phyloP scores from a whole-genome alignment of 2,329 filamentous ascomycete genomes.

The Aspergillus brunneoviolaceus region DNA sequence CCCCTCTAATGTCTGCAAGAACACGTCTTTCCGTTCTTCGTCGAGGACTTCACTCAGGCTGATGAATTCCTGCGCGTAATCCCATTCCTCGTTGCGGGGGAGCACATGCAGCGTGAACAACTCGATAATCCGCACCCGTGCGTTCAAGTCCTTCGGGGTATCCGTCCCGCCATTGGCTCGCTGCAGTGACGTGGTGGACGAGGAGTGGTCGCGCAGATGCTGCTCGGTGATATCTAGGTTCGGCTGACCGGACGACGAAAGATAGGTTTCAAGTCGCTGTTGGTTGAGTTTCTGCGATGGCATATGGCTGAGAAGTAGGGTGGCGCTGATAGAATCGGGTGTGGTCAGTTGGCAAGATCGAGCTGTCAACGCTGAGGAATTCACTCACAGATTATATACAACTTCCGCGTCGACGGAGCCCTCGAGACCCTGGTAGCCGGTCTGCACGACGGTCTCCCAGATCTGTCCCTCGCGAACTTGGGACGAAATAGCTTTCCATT shows the following conservation, averaged over 20 bases:
- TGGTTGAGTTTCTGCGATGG: slow-evolving; percentile 81
- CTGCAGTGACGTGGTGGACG: slow-evolving; percentile 32
- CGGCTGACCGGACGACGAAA: slow-evolving; percentile 72
- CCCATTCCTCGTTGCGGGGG: slow-evolving; percentile 92
- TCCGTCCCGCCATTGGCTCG: slow-evolving; percentile 63
- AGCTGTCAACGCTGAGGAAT: slow-evolving; percentile 1
- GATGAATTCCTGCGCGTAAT: slow-evolving; percentile 91
- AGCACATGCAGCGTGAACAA: slow-evolving; percentile 93
- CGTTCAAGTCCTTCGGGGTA: slow-evolving; percentile 79
- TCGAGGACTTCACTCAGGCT: slow-evolving; percentile 81
- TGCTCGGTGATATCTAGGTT: slow-evolving; percentile 69
- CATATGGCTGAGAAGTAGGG: slow-evolving; percentile 85
- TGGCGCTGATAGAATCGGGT: slow-evolving; percentile 61
- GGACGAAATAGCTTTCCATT: slow-evolving; percentile 77
- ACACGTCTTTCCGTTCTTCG: slow-evolving; percentile 85
- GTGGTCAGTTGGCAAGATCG: background rate
- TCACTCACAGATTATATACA: slow-evolving; percentile 57
- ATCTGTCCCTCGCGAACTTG: slow-evolving; percentile 85
- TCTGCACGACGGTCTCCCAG: slow-evolving; percentile 90
- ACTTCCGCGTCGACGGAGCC: slow-evolving; percentile 93
- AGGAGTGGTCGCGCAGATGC: slow-evolving; percentile 51
- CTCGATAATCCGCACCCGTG: slow-evolving; percentile 87
- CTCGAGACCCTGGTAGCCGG: slow-evolving; percentile 84
- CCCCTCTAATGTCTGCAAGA: slow-evolving; percentile 79
- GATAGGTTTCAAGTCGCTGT: slow-evolving; percentile 80